These are phyloP conservation scores for Knoxia roxburghii DNA, from an alignment of 257 asterid genomes.

Conservation along the genomic window DNA sequence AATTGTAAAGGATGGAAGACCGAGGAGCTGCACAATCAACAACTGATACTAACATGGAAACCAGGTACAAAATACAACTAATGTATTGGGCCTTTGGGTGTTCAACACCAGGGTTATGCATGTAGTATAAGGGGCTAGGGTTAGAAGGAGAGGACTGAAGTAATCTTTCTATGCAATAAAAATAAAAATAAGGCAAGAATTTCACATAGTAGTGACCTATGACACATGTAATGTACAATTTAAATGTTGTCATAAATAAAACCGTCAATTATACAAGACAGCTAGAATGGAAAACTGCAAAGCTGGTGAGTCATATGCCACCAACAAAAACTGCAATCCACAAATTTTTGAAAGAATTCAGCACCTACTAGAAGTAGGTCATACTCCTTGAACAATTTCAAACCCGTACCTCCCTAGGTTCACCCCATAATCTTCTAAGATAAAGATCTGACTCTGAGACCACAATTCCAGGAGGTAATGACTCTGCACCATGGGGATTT, in stretches of 20 bases:
- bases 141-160: too few relatives aligned
- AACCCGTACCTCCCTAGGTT: slow-evolving; percentile 78
- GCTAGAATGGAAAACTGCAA: background rate
- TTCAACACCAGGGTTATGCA: too few relatives aligned
- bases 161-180: too few relatives aligned
- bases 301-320: background rate
- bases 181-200: too few relatives aligned
- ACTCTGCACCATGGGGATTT: slow-evolving; percentile 98
- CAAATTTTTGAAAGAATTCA: too few relatives aligned
- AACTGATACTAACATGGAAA: background rate
- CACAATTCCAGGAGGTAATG: slow-evolving; percentile 95
- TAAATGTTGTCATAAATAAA: background rate
- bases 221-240: too few relatives aligned
- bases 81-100: background rate
- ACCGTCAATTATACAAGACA: background rate
- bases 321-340: background rate
- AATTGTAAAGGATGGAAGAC: too few relatives aligned
- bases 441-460: slow-evolving; percentile 86
- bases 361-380: too few relatives aligned
- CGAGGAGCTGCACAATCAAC: background rate
- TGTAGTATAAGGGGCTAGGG: too few relatives aligned
- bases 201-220: too few relatives aligned
- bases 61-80: background rate
- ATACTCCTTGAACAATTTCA: background rate
- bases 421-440: slow-evolving; percentile 98